Conservation (phyloP, 208 protist species). For the Trypanosoma melophagium region DNA sequence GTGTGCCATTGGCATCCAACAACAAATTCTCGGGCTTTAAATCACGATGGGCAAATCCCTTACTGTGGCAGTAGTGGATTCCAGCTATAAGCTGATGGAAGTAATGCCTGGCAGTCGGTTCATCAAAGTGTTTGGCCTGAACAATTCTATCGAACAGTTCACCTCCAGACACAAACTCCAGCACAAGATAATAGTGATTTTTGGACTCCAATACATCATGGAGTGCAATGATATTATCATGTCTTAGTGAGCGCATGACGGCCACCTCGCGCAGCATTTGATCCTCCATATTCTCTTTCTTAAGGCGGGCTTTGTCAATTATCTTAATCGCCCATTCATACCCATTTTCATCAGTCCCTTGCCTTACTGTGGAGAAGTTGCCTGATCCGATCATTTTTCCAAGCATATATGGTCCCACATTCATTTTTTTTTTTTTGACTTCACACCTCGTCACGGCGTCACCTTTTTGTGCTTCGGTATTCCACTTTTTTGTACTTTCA, state of each 20-base stretch:
- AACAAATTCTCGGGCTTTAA: constrained; percentile 59
- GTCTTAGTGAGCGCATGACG: constrained; percentile 44
- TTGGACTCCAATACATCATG: constrained; percentile 70
- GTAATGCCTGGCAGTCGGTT: constrained; percentile 48
- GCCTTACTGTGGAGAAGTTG: constrained; percentile 49
- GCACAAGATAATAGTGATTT: constrained; percentile 63
- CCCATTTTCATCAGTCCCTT: constrained; percentile 34
- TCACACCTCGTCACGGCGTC: too few relatives aligned
- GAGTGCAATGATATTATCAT: constrained; percentile 42
- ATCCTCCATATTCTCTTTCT: constrained; percentile 42
- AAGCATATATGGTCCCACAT: constrained; percentile 34
- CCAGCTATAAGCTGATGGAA: constrained; percentile 61
- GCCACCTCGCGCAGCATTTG: constrained; percentile 49
- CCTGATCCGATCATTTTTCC: constrained; percentile 46
- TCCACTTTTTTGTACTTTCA: too few relatives aligned
- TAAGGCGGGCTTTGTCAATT: constrained; percentile 33
- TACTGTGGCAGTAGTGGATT: constrained; percentile 61
- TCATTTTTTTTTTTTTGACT: too few relatives aligned
- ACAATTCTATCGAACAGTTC: constrained; percentile 42
- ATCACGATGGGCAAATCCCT: constrained; percentile 64
- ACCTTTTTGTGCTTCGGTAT: too few relatives aligned
- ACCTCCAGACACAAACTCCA: constrained; percentile 78
- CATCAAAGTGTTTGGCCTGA: constrained; percentile 29
- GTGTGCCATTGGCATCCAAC: constrained; percentile 34
- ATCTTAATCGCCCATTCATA: constrained; percentile 54